phyloP scores from a whole-genome alignment of 805 yeast genomes.

The Metschnikowia koreensis region DNA sequence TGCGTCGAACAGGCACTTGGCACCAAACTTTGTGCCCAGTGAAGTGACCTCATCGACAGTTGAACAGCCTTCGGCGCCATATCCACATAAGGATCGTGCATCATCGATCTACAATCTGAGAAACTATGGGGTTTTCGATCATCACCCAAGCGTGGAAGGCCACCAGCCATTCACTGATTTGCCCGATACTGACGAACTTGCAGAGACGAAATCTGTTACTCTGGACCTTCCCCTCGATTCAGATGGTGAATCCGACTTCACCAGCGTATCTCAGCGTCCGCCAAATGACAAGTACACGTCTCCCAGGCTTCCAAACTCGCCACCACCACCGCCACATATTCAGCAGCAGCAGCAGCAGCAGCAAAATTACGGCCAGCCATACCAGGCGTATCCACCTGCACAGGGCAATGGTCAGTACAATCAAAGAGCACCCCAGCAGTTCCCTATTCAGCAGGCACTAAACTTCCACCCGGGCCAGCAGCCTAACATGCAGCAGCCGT shows the following conservation, averaged over 20 bases:
- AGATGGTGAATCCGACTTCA: constrained; percentile 60
- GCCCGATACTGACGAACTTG: constrained; percentile 20
- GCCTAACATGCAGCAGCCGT: background rate
- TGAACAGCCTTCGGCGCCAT: constrained; percentile 24
- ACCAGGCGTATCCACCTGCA: constrained; percentile 2
- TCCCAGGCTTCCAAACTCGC: too few species aligned
- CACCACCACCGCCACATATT: constrained; percentile 3
- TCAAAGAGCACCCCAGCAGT: background rate
- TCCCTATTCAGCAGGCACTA: background rate
- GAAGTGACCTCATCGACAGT: constrained; percentile 26
- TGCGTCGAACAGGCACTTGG: constrained; percentile 29
- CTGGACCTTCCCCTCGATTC: constrained; percentile 25
- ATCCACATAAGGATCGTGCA: constrained; percentile 21
- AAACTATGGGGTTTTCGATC: constrained; percentile 39
- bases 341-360: constrained; percentile 4
- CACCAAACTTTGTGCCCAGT: constrained; percentile 30
- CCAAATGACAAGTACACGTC: constrained; percentile 47
- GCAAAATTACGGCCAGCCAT: constrained; percentile 1
- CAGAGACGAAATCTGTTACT: constrained; percentile 10
- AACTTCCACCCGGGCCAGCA: background rate
- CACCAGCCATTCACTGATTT: constrained; percentile 46
- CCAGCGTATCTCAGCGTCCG: constrained; percentile 77
- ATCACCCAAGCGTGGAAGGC: constrained; percentile 46
- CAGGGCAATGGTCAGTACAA: background rate
- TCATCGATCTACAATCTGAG: constrained; percentile 21